Evolutionary conservation across 2,329 filamentous ascomycete genomes (phyloP).

Genomic region (Aspergillus fijiensis): DNA sequence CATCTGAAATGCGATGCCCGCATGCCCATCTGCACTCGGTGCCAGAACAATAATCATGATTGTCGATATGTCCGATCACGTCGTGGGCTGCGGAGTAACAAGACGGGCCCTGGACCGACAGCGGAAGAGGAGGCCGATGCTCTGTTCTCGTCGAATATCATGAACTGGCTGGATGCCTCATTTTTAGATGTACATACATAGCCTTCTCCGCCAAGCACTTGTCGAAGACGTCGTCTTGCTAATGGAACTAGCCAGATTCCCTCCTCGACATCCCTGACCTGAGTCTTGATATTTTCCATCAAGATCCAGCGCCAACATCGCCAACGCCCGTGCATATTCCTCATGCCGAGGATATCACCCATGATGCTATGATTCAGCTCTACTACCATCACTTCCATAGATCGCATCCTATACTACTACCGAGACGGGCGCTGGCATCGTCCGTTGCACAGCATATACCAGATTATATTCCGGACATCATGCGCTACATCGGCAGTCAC

Average conservation of each 20-base stretch:
- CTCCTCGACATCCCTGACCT: neutral
- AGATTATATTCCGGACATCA: conserved; percentile 45
- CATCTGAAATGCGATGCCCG: conserved; percentile 49
- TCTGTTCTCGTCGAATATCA: neutral
- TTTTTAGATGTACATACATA: neutral
- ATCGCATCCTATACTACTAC: conserved; percentile 53
- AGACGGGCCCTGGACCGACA: neutral
- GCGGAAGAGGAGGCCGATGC: neutral
- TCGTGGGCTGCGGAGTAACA: conserved; percentile 33
- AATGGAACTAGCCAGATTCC: conserved; percentile 1
- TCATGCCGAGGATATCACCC: conserved; percentile 14
- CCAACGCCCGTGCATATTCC: neutral
- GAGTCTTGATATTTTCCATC: conserved; percentile 3
- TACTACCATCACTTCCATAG: conserved; percentile 54
- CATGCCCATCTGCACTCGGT: conserved; percentile 44
- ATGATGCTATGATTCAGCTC: conserved; percentile 40
- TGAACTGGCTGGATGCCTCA: neutral
- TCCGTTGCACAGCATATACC: conserved; percentile 37
- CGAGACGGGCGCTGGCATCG: conserved; percentile 33
- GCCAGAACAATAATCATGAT: conserved; percentile 41
- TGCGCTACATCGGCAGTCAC: conserved; percentile 54
- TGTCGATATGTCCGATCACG: conserved; percentile 51
- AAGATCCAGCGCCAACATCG: conserved; percentile 6
- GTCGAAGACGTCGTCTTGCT: neutral
- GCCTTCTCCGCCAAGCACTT: neutral